These are phyloP conservation scores for Flammula alnicola DNA, from an alignment of 1,284 basidiomycete species.

Conservation along the genomic window DNA sequence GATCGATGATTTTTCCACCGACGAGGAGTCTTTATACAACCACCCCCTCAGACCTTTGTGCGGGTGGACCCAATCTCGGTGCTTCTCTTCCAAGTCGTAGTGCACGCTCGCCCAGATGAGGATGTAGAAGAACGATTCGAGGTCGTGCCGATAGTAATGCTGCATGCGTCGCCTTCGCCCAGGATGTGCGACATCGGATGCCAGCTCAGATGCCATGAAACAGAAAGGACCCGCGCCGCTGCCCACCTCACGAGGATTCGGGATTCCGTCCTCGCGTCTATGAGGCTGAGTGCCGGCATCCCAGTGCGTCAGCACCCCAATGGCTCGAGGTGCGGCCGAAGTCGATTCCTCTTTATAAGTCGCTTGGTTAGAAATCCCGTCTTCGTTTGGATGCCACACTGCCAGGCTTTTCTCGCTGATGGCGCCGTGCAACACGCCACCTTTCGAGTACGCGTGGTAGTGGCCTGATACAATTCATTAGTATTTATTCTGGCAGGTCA, in stretches of 20 bases:
- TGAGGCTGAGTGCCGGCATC: conserved; percentile 4
- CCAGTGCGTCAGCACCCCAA: not conserved
- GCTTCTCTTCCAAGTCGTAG: conserved; percentile 6
- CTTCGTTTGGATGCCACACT: conserved; percentile 2
- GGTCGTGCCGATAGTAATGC: conserved; percentile 16
- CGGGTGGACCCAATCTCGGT: not conserved
- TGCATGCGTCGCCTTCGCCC: not conserved
- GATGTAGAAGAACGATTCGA: conserved; percentile 19
- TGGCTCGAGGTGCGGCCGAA: too few relatives aligned
- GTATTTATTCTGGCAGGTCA: not conserved
- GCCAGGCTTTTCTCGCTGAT: conserved; percentile 24
- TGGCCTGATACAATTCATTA: conserved; percentile 16
- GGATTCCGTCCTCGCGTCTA: not conserved
- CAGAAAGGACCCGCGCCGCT: too few relatives aligned
- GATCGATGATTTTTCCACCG: not conserved
- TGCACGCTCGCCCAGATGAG: conserved; percentile 18
- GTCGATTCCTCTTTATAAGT: not conserved
- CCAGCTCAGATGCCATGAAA: too few relatives aligned
- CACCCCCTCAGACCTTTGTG: not conserved
- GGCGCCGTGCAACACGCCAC: conserved; percentile 20
- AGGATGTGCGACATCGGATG: not conserved
- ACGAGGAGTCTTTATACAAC: not conserved
- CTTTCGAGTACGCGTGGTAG: conserved; percentile 19
- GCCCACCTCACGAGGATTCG: not conserved
- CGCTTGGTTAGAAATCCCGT: too few relatives aligned